Base-by-base conservation (phyloP, 345 rosid genomes). In the Euphorbia pulcherrima region DNA sequence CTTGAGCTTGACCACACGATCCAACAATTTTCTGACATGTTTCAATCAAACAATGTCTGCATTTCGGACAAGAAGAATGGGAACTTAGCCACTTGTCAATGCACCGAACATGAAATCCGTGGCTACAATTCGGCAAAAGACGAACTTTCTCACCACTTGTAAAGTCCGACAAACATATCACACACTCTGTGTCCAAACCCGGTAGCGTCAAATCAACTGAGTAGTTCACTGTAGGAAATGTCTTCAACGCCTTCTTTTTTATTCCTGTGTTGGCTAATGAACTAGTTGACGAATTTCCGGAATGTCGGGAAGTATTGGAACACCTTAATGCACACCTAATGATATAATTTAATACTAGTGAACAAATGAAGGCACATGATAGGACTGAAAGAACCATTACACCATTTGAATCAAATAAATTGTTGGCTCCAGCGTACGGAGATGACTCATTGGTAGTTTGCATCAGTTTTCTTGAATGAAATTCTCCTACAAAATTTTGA, bases 21-120 rank as follows among this genome's bases (percentile, higher is more conserved):
- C 88, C 85, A 27, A 76, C 89, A 71, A 88, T 90, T 82, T 90
- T 90, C n/a, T 84, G 91, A 69, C 90, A 88, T 3, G 91, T 88
- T 68, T 83, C 88, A 12, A 86, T 75, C 59, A 90, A 85, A 77
- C 95, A 88, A 79, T 83, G 77, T 73, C 95, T 78, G 51, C 95
- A 88, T 8, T 78, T 86, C 0, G 90, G 95, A 72, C 95, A 88
- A 17, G 92, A 85, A 28, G 87, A 75, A 72, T 86, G 83, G 9
- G 85, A 83, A 63, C 75, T 70, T 30, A 88, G 92, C 90, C 95
- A 88, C 69, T 75, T 78, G 66, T 86, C 91, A 23, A 86, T 83
- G 62, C 94, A 88, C 10, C 64, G 62, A 26, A 84, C 85, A 53
- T 88, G 94, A 68, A 86, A 88, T 1, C 90, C 88, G 29, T 88